Evolutionary conservation across 257 asterid genomes (phyloP), one percentile per base, ranked within the genome.

Genomic region (Capsicum rhomboideum): DNA sequence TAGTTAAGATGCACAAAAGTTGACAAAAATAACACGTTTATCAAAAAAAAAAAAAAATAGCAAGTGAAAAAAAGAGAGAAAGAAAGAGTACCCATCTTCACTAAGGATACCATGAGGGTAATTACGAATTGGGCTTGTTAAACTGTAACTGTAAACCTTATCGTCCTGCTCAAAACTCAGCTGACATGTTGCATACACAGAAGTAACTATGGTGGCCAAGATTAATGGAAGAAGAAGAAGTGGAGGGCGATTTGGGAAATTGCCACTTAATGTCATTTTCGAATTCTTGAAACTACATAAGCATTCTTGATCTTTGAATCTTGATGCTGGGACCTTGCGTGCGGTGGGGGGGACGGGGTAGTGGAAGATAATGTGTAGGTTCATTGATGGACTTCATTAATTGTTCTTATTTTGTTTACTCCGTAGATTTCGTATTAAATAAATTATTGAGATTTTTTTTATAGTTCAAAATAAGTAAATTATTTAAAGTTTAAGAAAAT

Each of bases 51-150:
- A n/a, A n/a, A n/a, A n/a, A n/a, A n/a, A n/a, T n/a, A n/a, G n/a
- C n/a, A n/a, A n/a, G n/a, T n/a, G n/a, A n/a, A n/a, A n/a, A n/a
- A n/a, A n/a, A n/a, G n/a, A n/a, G n/a, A 40, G 82, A 72, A 75
- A 53, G 69, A 56, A 82, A 86, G 28, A 72, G 83, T 92, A 96
- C 99, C 98, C 99, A 87, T 96, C 99, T 93, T 96, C 99, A 86
- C 99, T 93, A 87, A 89, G 95, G 87, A 94, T 87, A 28, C 98
- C 99, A 69, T 96, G 98, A 52, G 97, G 98, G 64, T 88, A 96
- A 69, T 85, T 84, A 63, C 80, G 88, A 78, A 95, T 83, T 29
- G 98, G 93, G 46, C 94, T 84, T 52, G 90, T 90, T 92, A 96
- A 89, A 86, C 86, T 89, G 88, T 92, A 96, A 83, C 83, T 68